Base-by-base conservation (phyloP, 164 flowering plant species). In the Vitis amurensis region DNA sequence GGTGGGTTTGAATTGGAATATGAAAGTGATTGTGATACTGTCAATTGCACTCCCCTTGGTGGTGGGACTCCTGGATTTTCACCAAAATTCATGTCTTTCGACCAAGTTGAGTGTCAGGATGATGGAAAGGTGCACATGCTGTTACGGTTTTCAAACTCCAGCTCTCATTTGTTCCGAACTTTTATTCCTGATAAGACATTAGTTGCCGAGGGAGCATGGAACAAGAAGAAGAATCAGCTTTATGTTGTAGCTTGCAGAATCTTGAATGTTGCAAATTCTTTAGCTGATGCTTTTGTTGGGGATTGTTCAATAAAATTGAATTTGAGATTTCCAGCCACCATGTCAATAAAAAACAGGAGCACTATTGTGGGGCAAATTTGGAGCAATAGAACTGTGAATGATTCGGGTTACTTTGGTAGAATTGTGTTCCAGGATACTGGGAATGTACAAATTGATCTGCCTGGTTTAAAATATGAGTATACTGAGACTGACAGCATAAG, bases 121-220 rank as follows among this genome's bases (percentile, higher is more conserved):
- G 50, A 29, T 10, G 48, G 60, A 16, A 74, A 73, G 64, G 29
- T 74, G 73, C 76, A 64, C 14, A 53, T 76, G 53, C 51, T 80
- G 59, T 16, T 82, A 60, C 61, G 68, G 49, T 82, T 82, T 71
- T 63, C 50, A 1, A 76, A 68, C 61, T 53, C 66, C 16, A 67
- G 59, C 9, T 9, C 27, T 31, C 4, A n/a, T 6, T 27, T 53
- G 13, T 58, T n/a, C 8, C 15, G 10, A 15, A 9, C 71, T 29
- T 79, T 84, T n/a, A 68, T 53, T 69, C 79, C 83, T 49, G 67
- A 55, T 14, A 61, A 60, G 8, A 73, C 76, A 0, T 67, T 84
- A 58, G 67, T 84, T 44, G 83, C 70, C 3, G 87, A 84, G 63
- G 87, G 81, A 47, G 57, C 27, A 9, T 84, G 83, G 84, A 78